These are phyloP conservation scores for Pythium inflatum DNA, from an alignment of 352 stramenopile genomes.

Conservation along the genomic window DNA sequence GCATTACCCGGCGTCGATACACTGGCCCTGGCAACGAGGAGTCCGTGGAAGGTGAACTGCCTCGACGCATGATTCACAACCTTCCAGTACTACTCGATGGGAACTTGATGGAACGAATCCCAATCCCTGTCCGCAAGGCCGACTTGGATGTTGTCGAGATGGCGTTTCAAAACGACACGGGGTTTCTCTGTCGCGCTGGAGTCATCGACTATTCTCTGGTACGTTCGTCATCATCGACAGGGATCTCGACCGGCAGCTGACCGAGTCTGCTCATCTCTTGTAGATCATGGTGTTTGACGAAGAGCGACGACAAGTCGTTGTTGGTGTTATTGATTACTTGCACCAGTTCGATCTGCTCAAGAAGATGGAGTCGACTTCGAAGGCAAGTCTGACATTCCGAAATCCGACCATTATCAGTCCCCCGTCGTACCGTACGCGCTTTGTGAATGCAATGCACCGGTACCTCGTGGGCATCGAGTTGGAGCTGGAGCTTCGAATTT, in stretches of 20 bases:
- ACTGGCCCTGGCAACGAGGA: conserved; percentile 48
- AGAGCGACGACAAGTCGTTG: conserved; percentile 68
- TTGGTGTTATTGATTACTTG: conserved; percentile 86
- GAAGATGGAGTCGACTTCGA: conserved; percentile 90
- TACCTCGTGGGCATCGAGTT: conserved; percentile 84
- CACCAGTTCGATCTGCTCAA: conserved; percentile 91
- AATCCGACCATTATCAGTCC: conserved; percentile 86
- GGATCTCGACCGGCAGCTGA: neutral
- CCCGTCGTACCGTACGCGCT: conserved; percentile 75
- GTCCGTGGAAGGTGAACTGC: conserved; percentile 2
- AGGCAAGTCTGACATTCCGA: conserved; percentile 81
- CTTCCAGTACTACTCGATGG: conserved; percentile 80
- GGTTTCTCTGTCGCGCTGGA: conserved; percentile 69
- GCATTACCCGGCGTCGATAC: conserved; percentile 77
- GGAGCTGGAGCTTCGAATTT: conserved; percentile 72
- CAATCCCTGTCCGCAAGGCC: conserved; percentile 68
- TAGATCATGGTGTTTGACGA: conserved; percentile 85
- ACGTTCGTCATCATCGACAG: conserved; percentile 20
- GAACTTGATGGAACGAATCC: conserved; percentile 80
- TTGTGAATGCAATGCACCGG: conserved; percentile 82
- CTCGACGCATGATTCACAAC: conserved; percentile 36
- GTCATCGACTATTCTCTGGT: conserved; percentile 90
- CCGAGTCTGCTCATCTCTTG: neutral
- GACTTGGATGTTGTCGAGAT: conserved; percentile 65
- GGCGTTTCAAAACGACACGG: conserved; percentile 79